phyloP scores from a whole-genome alignment of 495 filamentous ascomycete species.

The Lichenothelia convexa region DNA sequence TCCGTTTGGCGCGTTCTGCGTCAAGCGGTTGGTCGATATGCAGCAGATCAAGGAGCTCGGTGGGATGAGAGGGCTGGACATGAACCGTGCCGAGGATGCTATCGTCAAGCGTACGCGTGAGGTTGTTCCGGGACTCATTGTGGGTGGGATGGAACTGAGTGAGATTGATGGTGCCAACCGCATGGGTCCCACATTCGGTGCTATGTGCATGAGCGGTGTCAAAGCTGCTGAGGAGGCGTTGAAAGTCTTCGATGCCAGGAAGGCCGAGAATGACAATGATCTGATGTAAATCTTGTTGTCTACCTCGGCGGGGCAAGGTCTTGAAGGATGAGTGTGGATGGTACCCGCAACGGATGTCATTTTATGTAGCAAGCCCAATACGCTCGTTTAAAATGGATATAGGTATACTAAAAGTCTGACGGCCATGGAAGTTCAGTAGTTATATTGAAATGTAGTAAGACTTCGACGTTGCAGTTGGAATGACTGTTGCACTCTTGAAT shows the following conservation, averaged over 20 bases:
- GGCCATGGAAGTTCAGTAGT: too few species aligned
- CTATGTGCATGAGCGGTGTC: constrained; percentile 69
- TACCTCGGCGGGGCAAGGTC: too few species aligned
- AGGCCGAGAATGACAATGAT: constrained; percentile 21
- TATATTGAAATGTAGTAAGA: too few species aligned
- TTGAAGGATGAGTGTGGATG: too few species aligned
- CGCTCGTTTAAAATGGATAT: too few species aligned
- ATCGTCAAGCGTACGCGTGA: constrained; percentile 81
- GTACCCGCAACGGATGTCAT: too few species aligned
- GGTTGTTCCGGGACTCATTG: constrained; percentile 67
- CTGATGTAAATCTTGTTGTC: too few species aligned
- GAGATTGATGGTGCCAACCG: constrained; percentile 81
- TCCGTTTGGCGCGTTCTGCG: constrained; percentile 76
- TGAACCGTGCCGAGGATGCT: constrained; percentile 75
- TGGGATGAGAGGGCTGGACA: constrained; percentile 81
- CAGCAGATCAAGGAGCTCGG: constrained; percentile 60
- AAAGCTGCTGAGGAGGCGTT: constrained; percentile 77
- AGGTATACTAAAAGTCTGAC: too few species aligned
- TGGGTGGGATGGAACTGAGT: constrained; percentile 85
- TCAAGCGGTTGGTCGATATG: constrained; percentile 74
- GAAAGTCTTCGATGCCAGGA: constrained; percentile 55
- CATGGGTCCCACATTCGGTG: constrained; percentile 46
- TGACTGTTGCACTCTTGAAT: too few species aligned
- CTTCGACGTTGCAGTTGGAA: too few species aligned
- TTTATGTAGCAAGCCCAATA: too few species aligned